phyloP scores from a whole-genome alignment of 2,329 filamentous ascomycete genomes.

The Coniochaeta pulveracea region DNA sequence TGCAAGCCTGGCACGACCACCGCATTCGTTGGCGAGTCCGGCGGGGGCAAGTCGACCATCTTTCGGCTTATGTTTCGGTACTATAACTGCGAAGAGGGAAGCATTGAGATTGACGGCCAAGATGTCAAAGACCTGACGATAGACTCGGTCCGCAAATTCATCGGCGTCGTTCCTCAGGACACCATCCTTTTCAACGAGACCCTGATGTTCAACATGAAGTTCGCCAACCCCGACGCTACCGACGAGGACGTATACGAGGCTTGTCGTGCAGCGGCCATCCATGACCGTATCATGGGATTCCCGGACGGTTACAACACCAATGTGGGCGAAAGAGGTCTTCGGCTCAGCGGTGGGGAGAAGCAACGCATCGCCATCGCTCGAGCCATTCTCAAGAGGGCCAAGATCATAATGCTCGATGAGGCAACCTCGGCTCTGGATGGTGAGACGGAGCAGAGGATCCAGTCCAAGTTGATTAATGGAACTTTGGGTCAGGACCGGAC shows the following conservation, averaged over 20 bases:
- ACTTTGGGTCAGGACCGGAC: slow-evolving; percentile 72
- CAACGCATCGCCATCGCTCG: slow-evolving; percentile 51
- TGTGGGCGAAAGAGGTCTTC: slow-evolving; percentile 40
- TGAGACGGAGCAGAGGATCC: slow-evolving; percentile 46
- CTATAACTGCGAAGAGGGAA: slow-evolving; percentile 74
- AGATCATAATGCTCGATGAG: slow-evolving; percentile 61
- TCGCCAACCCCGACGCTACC: slow-evolving; percentile 34
- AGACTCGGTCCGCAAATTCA: slow-evolving; percentile 80
- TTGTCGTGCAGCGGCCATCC: slow-evolving; percentile 41
- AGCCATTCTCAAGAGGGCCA: slow-evolving; percentile 57
- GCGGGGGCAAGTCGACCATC: slow-evolving; percentile 92
- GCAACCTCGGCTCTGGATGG: slow-evolving; percentile 60
- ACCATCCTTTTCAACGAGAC: slow-evolving; percentile 56
- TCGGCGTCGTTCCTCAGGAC: slow-evolving; percentile 94
- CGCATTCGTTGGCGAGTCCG: slow-evolving; percentile 91
- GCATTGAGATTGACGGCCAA: slow-evolving; percentile 73
- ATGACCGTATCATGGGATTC: slow-evolving; percentile 41
- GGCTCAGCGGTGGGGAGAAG: slow-evolving; percentile 48
- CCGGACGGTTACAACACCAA: slow-evolving; percentile 40
- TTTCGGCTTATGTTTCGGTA: slow-evolving; percentile 95
- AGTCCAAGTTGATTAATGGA: slow-evolving; percentile 54
- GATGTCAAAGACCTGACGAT: slow-evolving; percentile 83
- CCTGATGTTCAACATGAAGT: slow-evolving; percentile 43
- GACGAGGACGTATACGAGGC: slow-evolving; percentile 38
- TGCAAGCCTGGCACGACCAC: slow-evolving; percentile 87